A percentile compares a stretch with the other conserved stretches of the same genome.
phyloP scores from a whole-genome alignment of 768 basidiomycete species.

The Suillus tomentosus region DNA sequence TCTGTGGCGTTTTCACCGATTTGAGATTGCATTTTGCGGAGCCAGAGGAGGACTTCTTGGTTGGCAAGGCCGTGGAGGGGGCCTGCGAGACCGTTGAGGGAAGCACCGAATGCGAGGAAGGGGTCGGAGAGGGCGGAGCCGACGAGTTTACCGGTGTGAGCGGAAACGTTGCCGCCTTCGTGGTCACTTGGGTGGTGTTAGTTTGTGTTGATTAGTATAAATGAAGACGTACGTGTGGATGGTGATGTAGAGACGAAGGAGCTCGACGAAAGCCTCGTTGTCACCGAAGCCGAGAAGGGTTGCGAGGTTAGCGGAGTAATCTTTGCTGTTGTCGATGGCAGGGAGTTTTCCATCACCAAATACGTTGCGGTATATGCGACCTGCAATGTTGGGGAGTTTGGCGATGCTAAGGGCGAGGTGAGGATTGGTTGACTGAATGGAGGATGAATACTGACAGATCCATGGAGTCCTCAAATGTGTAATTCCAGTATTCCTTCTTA shows the following conservation, averaged over 20 bases:
- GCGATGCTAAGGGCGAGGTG: constrained; percentile 65
- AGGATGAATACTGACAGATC: constrained; percentile 56
- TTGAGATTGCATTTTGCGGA: constrained; percentile 88
- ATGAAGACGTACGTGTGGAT: constrained; percentile 72
- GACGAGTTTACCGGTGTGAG: constrained; percentile 90
- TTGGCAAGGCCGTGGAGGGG: constrained; percentile 97
- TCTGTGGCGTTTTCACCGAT: constrained; percentile 86
- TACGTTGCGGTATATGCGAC: constrained; percentile 87
- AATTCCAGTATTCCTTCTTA: constrained; percentile 97
- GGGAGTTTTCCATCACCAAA: constrained; percentile 88
- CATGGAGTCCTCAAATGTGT: constrained; percentile 89
- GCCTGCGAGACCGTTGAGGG: constrained; percentile 94
- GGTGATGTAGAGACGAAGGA: constrained; percentile 94
- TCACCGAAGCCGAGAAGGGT: constrained; percentile 91
- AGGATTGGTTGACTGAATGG: constrained; percentile 4
- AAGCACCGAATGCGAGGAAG: constrained; percentile 92
- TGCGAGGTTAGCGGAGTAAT: constrained; percentile 88
- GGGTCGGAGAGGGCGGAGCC: constrained; percentile 97
- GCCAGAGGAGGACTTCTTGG: constrained; percentile 95
- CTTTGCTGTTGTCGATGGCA: constrained; percentile 79
- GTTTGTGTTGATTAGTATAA: neutral
- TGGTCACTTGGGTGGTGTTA: constrained; percentile 63
- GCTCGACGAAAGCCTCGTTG: constrained; percentile 86
- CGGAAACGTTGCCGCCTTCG: constrained; percentile 98
- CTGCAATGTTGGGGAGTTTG: constrained; percentile 95